Evolutionary conservation across 2,329 filamentous ascomycete species (phyloP), one percentile per base, ranked within the genome.

Genomic region (Phyllosticta citrichinensis): DNA sequence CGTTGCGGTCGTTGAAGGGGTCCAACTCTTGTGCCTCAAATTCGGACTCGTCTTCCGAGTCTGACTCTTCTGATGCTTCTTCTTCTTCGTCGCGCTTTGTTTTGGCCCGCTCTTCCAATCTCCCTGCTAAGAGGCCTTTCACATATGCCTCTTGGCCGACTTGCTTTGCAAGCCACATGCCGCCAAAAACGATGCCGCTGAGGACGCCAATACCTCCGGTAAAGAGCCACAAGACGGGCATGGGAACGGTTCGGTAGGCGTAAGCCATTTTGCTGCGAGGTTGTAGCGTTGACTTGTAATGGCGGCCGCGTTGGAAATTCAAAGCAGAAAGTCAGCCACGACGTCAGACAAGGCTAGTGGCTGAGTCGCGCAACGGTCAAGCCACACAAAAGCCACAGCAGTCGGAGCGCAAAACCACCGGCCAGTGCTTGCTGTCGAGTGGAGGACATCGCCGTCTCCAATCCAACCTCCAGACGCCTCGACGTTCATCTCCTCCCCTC

Each of bases 1-100:
- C 92, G 24, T 78, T 80, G 56, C 52, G 56, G 20, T 68, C 73
- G 12, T 71, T 72, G 63, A 83, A 85, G 9, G 74, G 70, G 52
- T 70, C 72, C 64, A 70, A 69, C 74, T 77, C 68, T 76, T 75
- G 69, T 10, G n/a, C 56, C 24, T 62, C 77, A 73, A 77, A 68
- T 50, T 65, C 66, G 33, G 70, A 68, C 55, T 70, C 65, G 52
- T 71, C 69, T 53, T 70, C 68, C 9, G 80, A 68, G 67, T 81
- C 76, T 17, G 75, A 72, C 24, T 72, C 75, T 59, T 76, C 74
- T 52, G 66, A 66, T 35, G 62, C 66, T 63, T 52, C 55, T 40
- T 67, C 65, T 10, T 57, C 57, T 9, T 57, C 20, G 2, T 24
- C 24, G 52, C 52, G 52, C 35, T 52, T 24, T 47, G 55, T 62